These are phyloP conservation scores for Coemansia sp. DNA, from an alignment of 192 early-diverging fungal genomes.

Conservation along the genomic window DNA sequence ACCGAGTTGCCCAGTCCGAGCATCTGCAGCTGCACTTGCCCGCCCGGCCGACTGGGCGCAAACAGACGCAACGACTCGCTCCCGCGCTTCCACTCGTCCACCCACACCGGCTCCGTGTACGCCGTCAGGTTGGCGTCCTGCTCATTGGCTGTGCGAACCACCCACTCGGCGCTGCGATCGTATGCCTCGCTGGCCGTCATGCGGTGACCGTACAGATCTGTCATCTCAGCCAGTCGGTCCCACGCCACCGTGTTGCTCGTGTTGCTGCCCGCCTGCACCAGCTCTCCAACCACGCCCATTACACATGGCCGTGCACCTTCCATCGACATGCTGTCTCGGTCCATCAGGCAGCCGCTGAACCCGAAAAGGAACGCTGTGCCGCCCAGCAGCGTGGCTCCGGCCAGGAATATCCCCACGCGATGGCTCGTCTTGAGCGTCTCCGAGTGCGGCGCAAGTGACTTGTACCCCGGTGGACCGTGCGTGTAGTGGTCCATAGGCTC, in stretches of 20 bases:
- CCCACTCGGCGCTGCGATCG: slow-evolving; percentile 57
- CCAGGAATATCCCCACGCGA: neutral
- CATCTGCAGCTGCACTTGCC: slow-evolving; percentile 46
- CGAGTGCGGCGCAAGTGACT: neutral
- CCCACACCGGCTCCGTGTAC: slow-evolving; percentile 56
- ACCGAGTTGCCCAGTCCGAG: slow-evolving; percentile 57
- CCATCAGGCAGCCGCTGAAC: slow-evolving; percentile 3
- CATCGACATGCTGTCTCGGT: slow-evolving; percentile 9
- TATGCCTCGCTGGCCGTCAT: slow-evolving; percentile 54
- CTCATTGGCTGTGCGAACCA: slow-evolving; percentile 45
- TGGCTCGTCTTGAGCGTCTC: neutral
- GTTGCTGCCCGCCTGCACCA: slow-evolving; percentile 27
- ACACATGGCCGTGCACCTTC: slow-evolving; percentile 7
- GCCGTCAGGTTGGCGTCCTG: slow-evolving; percentile 45
- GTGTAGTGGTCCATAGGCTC: slow-evolving; percentile 7
- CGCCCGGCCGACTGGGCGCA: slow-evolving; percentile 47
- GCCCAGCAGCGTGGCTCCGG: neutral
- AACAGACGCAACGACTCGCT: slow-evolving; percentile 56
- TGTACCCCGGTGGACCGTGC: slow-evolving; percentile 19
- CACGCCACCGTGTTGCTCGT: slow-evolving; percentile 52
- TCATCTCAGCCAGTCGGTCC: slow-evolving; percentile 65
- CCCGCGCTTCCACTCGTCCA: slow-evolving; percentile 55
- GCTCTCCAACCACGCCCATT: slow-evolving; percentile 24
- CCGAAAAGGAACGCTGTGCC: neutral
- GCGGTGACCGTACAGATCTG: slow-evolving; percentile 58